Conservation (phyloP, 148 eudicot species). For the Talinum fruticosum region DNA sequence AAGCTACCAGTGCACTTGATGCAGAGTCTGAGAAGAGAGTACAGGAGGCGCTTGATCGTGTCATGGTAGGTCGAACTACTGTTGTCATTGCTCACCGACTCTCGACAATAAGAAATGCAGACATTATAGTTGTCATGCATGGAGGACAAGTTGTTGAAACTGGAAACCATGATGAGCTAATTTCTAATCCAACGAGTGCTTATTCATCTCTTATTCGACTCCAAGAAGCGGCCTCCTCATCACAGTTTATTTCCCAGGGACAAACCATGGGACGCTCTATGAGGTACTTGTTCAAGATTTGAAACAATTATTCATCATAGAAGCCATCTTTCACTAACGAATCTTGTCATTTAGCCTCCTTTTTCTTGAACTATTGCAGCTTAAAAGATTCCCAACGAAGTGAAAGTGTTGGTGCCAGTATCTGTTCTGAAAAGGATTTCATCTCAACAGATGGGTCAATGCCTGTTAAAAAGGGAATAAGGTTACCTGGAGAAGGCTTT, state of each 20-base stretch:
- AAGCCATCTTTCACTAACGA: not conserved
- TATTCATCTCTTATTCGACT: slow-evolving; percentile 81
- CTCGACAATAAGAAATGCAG: slow-evolving; percentile 91
- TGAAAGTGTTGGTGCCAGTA: slow-evolving; percentile 72
- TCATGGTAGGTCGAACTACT: slow-evolving; percentile 95
- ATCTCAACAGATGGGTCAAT: slow-evolving; percentile 49
- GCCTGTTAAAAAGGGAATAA: slow-evolving; percentile 26
- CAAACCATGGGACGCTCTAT: slow-evolving; percentile 46
- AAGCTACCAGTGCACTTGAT: slow-evolving; percentile 98
- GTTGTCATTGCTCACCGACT: slow-evolving; percentile 88
- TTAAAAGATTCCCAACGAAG: slow-evolving; percentile 53
- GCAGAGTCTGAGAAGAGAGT: slow-evolving; percentile 95
- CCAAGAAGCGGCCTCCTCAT: slow-evolving; percentile 68
- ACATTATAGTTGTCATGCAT: slow-evolving; percentile 85
- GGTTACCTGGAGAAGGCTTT: slow-evolving; percentile 63
- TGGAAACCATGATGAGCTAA: slow-evolving; percentile 90
- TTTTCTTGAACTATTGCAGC: slow-evolving; percentile 37
- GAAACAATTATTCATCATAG: not conserved
- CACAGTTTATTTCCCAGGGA: slow-evolving; percentile 48
- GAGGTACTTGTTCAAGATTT: slow-evolving; percentile 41
- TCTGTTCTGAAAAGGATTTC: slow-evolving; percentile 73
- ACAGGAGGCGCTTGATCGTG: slow-evolving; percentile 95
- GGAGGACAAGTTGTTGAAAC: slow-evolving; percentile 78
- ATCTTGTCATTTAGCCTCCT: slow-evolving; percentile 1
- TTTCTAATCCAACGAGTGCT: slow-evolving; percentile 60